Evolutionary conservation across 2,329 filamentous ascomycete genomes (phyloP).

Genomic region (Cladophialophora carrionii): DNA sequence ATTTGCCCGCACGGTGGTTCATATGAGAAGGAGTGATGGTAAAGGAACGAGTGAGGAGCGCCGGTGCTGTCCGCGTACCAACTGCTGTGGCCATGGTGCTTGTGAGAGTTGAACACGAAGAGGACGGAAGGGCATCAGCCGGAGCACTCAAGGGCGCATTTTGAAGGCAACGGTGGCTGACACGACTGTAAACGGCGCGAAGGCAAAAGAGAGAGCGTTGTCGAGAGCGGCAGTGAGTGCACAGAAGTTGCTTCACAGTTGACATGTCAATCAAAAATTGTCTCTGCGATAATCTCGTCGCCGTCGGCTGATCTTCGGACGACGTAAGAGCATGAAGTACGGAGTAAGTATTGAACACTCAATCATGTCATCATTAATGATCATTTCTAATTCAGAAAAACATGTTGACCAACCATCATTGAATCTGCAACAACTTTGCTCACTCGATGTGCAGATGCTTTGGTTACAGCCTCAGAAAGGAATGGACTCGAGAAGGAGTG

Average conservation of each 20-base stretch:
- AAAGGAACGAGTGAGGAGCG: slow-evolving; percentile 33
- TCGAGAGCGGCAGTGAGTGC: neutral
- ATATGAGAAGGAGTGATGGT: slow-evolving; percentile 30
- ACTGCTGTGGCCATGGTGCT: slow-evolving; percentile 28
- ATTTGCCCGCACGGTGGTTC: slow-evolving; percentile 37
- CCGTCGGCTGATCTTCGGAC: neutral
- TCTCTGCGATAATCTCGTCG: neutral
- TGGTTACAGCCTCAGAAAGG: neutral
- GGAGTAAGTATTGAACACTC: neutral
- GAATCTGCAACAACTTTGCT: neutral
- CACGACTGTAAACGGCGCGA: neutral
- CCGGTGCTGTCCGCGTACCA: slow-evolving; percentile 24
- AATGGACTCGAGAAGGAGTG: neutral
- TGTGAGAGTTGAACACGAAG: neutral
- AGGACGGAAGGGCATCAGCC: neutral
- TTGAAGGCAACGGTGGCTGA: neutral
- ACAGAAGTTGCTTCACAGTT: neutral
- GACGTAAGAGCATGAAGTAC: too few relatives aligned
- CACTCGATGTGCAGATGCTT: neutral
- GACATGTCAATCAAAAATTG: neutral
- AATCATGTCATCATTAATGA: neutral
- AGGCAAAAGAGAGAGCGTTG: neutral
- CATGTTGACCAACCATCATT: neutral
- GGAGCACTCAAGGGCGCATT: neutral
- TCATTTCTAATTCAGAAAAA: neutral